Evolutionary conservation across 2,329 filamentous ascomycete genomes (phyloP), one percentile per base, ranked within the genome.

Genomic region (Sporothrix schenckii): DNA sequence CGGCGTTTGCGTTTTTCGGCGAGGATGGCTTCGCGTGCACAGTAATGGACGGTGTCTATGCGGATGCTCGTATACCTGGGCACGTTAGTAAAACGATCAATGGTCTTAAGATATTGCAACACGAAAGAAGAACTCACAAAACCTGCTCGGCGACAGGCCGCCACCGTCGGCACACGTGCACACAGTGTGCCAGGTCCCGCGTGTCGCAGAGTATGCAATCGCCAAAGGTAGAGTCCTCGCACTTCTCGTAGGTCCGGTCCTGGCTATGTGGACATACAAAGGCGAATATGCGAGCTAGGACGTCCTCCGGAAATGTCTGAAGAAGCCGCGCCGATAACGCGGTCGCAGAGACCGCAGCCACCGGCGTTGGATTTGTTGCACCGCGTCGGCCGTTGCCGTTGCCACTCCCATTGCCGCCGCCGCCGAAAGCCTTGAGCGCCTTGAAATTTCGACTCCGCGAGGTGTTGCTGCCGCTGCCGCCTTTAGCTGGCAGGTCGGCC

Each of bases 11-110:
- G 91, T 79, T 87, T 89, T 75, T 94, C 92, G 68, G 92, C 88
- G 49, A 97, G 87, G 75, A 91, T 84, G 71, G 92, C 90, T 80
- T 98, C 94, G 76, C 92, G 90, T 74, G 91, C 89, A 83, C 94
- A 98, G 81, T 97, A 97, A 81, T 98, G 94, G 44, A 97, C 94
- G 21, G 92, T 88, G 78, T 98, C 94, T 78, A 98, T 95, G 72
- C 94, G 92, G 74, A 98, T 89, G 82, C 93, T 94, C 76, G 90
- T 89, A 79, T 96, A 97, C 74, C 92, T 96, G 76, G 21, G 6
- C 30, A 11, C 11, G n/a, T 54, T 67, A 63, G 65, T 49, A 49
- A 69, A 27, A 9, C 27, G 41, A 24, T 24, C 11, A 16, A 47
- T 47, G 13, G 41, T 14, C 11, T 47, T 13, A 4, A 10, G 24